Evolutionary conservation across 1,284 basidiomycete species (phyloP).

Genomic region (Entoloma clypeatum): DNA sequence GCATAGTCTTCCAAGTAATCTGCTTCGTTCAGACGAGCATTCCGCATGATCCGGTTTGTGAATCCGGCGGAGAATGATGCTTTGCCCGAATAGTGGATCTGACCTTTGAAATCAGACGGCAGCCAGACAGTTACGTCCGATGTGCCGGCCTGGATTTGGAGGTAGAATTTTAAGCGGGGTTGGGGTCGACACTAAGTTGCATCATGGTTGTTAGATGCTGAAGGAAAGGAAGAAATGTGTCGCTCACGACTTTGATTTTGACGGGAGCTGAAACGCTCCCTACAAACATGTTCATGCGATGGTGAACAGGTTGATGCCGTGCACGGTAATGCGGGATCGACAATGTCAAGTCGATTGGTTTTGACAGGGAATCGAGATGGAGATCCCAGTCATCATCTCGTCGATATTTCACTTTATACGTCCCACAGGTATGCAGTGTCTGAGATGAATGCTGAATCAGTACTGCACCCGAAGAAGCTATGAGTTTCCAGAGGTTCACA

Average conservation of each 20-base stretch:
- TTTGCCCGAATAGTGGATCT: slow-evolving; percentile 52
- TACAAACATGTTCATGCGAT: slow-evolving; percentile 67
- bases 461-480: no score
- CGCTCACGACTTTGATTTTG: slow-evolving; percentile 67
- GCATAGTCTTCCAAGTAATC: slow-evolving; percentile 35
- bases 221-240: background rate
- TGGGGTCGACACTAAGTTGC: slow-evolving; percentile 57
- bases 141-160: slow-evolving; percentile 55
- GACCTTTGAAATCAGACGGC: slow-evolving; percentile 71
- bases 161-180: slow-evolving; percentile 58
- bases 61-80: slow-evolving; percentile 67
- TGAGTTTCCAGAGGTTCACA: no score
- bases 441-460: no score
- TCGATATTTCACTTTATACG: slow-evolving; percentile 55
- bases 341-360: slow-evolving; percentile 59
- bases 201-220: slow-evolving; percentile 7
- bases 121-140: slow-evolving; percentile 70
- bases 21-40: slow-evolving; percentile 53
- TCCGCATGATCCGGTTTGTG: slow-evolving; percentile 60
- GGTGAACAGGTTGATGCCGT: slow-evolving; percentile 60
- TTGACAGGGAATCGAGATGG: slow-evolving; percentile 46
- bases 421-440: slow-evolving; percentile 39
- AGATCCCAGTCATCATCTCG: slow-evolving; percentile 59
- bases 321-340: slow-evolving; percentile 73
- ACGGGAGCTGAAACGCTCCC: slow-evolving; percentile 48